Evolutionary conservation across 192 early-diverging fungal species (phyloP).

Genomic region (Rhizophagus sp.): DNA sequence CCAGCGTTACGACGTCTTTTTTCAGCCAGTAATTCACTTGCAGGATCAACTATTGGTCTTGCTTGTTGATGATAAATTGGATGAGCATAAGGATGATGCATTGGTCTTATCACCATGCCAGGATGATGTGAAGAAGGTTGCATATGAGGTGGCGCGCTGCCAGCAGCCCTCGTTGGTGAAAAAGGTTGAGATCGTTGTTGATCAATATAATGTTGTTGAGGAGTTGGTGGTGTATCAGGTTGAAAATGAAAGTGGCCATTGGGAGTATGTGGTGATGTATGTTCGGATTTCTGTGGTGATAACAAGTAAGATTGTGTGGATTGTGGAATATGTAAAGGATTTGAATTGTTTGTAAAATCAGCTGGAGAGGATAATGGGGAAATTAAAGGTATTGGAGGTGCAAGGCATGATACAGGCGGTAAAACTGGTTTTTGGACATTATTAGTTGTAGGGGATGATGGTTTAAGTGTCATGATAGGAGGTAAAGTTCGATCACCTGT

Average conservation of each 20-base stretch:
- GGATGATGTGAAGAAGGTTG: neutral
- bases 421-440: neutral
- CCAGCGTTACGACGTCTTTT: slow-evolving; percentile 63
- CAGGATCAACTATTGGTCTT: slow-evolving; percentile 12
- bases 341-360: slow-evolving; percentile 16
- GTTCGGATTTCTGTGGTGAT: no score
- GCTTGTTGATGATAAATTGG: neutral
- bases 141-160: neutral
- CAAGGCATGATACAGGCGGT: slow-evolving; percentile 35
- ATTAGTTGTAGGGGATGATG: neutral
- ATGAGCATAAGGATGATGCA: slow-evolving; percentile 26
- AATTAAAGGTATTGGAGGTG: neutral
- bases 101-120: slow-evolving; percentile 8
- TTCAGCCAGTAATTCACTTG: slow-evolving; percentile 58
- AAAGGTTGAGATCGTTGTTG: neutral
- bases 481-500: slow-evolving; percentile 1
- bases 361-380: neutral
- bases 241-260: no score
- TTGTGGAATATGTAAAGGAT: neutral
- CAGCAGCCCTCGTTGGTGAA: neutral
- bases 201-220: no score
- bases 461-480: neutral
- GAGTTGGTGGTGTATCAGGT: neutral
- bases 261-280: no score
- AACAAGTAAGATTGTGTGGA: neutral